Percentiles rank a stretch among this genome's conserved stretches.
phyloP scores from a whole-genome alignment of 768 basidiomycete genomes.

The Suillus occidentalis region DNA sequence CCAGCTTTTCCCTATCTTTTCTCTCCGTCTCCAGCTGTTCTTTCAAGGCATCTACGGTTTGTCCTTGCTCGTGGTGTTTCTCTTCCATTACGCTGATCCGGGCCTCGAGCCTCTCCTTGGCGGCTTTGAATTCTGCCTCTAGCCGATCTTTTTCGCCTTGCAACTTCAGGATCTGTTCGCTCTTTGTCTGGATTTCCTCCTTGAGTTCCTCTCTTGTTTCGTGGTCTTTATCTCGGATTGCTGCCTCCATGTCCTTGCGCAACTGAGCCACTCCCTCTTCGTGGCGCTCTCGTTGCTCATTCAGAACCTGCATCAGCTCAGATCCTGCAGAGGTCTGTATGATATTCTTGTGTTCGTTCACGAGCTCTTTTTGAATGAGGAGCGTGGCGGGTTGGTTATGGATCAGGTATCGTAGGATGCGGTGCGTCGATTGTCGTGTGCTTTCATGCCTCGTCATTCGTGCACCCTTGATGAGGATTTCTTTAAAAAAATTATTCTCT shows the following conservation, averaged over 20 bases:
- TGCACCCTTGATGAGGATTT: constrained; percentile 41
- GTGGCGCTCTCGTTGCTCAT: constrained; percentile 40
- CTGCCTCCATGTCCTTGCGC: constrained; percentile 41
- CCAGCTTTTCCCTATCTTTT: not conserved
- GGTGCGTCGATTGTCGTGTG: constrained; percentile 37
- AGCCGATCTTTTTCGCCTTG: constrained; percentile 1
- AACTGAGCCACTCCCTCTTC: constrained; percentile 41
- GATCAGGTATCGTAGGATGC: constrained; percentile 39
- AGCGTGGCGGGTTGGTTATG: constrained; percentile 37
- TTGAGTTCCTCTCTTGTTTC: constrained; percentile 39
- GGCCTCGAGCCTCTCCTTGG: constrained; percentile 5
- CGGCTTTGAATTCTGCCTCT: constrained; percentile 2
- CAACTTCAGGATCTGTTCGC: constrained; percentile 1
- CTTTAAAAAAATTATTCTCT: constrained; percentile 40
- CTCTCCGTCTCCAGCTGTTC: constrained; percentile 1
- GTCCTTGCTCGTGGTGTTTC: not conserved
- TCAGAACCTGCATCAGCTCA: constrained; percentile 44
- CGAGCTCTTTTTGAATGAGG: constrained; percentile 47
- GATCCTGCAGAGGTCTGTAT: constrained; percentile 45
- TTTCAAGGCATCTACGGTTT: not conserved
- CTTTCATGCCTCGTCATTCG: constrained; percentile 36
- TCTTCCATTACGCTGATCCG: constrained; percentile 5
- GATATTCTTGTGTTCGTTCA: constrained; percentile 38
- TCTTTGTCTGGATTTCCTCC: constrained; percentile 21
- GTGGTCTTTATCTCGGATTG: constrained; percentile 38